Conservation (phyloP, 352 stramenopile species). For the Phytophthora brassicae region DNA sequence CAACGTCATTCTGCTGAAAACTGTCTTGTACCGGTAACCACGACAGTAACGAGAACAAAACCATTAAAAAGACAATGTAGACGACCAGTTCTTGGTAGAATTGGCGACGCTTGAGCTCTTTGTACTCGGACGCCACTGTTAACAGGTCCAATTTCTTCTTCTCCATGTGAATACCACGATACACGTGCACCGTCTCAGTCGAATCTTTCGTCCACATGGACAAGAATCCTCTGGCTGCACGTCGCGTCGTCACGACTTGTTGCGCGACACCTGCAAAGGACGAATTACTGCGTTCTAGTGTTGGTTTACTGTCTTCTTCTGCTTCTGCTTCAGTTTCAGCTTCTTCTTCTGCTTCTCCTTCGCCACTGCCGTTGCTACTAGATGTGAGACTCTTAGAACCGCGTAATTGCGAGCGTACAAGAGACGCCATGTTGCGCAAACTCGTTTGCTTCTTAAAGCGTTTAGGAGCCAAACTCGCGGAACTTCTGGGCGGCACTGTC, state of each 20-base stretch:
- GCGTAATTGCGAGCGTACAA: conserved; percentile 64
- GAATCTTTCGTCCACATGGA: conserved; percentile 73
- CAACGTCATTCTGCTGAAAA: conserved; percentile 86
- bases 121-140: conserved; percentile 78
- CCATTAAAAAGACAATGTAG: conserved; percentile 73
- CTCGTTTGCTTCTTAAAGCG: conserved; percentile 49
- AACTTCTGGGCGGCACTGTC: conserved; percentile 8
- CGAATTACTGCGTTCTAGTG: conserved; percentile 36
- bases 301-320: neutral
- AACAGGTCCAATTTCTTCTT: conserved; percentile 88
- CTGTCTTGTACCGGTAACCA: conserved; percentile 83
- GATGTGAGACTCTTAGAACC: conserved; percentile 32
- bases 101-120: conserved; percentile 84
- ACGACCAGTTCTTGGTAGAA: conserved; percentile 90
- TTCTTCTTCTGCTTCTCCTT: neutral
- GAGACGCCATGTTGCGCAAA: conserved; percentile 62
- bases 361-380: neutral
- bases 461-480: conserved; percentile 9
- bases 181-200: conserved; percentile 50
- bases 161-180: conserved; percentile 88
- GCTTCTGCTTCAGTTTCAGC: neutral
- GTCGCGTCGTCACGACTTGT: conserved; percentile 70
- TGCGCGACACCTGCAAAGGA: conserved; percentile 78
- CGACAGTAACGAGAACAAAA: conserved; percentile 79
- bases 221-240: conserved; percentile 69